phyloP scores from a whole-genome alignment of 2,329 filamentous ascomycete species.

The Pseudogymnoascus sp. region DNA sequence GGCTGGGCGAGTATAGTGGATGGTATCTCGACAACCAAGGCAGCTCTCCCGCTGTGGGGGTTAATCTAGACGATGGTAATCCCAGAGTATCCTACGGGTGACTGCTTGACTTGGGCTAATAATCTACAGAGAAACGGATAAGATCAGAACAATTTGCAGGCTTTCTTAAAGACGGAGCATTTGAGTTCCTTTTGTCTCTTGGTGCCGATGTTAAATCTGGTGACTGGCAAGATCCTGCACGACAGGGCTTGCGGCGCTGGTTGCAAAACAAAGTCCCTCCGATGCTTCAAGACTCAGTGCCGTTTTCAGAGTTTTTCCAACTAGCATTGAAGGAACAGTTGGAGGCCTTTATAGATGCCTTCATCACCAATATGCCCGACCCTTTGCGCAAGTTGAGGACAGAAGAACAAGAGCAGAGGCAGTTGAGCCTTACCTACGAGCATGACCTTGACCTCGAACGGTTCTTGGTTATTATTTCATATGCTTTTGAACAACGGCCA shows the following conservation, averaged over 20 bases:
- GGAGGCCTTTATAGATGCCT: conserved; percentile 82
- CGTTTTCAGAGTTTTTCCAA: conserved; percentile 68
- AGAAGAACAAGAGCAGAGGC: conserved; percentile 83
- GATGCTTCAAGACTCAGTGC: conserved; percentile 58
- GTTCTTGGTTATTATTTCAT: conserved; percentile 87
- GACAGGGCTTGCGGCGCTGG: conserved; percentile 73
- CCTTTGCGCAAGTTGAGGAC: conserved; percentile 76
- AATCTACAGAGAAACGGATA: conserved; percentile 53
- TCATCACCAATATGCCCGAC: conserved; percentile 93
- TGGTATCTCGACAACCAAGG: conserved; percentile 71
- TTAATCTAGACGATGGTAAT: conserved; percentile 55
- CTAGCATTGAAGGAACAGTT: conserved; percentile 69
- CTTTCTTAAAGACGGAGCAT: conserved; percentile 77
- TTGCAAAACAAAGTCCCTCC: conserved; percentile 72
- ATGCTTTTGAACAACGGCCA: conserved; percentile 77
- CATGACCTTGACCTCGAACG: conserved; percentile 74
- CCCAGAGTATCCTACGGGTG: neutral
- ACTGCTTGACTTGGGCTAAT: conserved; percentile 11
- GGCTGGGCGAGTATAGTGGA: conserved; percentile 89
- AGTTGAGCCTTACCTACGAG: conserved; percentile 56
- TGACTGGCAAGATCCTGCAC: conserved; percentile 83
- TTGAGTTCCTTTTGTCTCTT: conserved; percentile 84
- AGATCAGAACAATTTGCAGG: conserved; percentile 68
- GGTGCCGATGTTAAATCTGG: conserved; percentile 73
- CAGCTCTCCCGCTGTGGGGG: conserved; percentile 49